Evolutionary conservation across 805 yeast genomes (phyloP).

Genomic region (Pichia cabralensis): DNA sequence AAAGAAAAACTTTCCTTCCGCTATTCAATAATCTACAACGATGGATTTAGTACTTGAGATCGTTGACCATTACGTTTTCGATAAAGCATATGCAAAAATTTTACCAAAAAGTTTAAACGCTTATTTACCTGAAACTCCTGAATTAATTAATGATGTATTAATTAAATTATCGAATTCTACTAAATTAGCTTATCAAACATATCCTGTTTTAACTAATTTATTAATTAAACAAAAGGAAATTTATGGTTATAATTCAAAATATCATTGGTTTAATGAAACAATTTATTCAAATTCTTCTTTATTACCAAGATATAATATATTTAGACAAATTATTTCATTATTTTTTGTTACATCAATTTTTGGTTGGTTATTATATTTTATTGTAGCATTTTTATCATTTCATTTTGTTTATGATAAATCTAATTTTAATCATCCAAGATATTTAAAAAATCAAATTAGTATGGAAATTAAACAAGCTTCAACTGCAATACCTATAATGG

Average conservation of each 20-base stretch:
- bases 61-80: constrained; percentile 64
- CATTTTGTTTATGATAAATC: constrained; percentile 73
- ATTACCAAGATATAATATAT: constrained; percentile 57
- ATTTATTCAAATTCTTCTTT: constrained; percentile 54
- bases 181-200: too few relatives aligned
- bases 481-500: constrained; percentile 85
- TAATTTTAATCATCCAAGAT: constrained; percentile 92
- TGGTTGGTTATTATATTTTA: constrained; percentile 77
- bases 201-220: too few relatives aligned
- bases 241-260: constrained; percentile 35
- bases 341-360: constrained; percentile 64
- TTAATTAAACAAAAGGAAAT: constrained; percentile 26
- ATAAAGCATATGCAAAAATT: constrained; percentile 57
- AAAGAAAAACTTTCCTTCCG: too few relatives aligned
- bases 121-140: constrained; percentile 22
- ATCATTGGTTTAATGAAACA: constrained; percentile 48
- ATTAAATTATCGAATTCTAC: too few relatives aligned
- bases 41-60: constrained; percentile 93
- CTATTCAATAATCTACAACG: too few relatives aligned
- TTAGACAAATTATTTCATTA: constrained; percentile 64
- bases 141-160: constrained; percentile 15
- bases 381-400: constrained; percentile 71
- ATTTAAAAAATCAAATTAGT: constrained; percentile 84
- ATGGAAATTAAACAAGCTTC: constrained; percentile 74
- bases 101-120: constrained; percentile 48